Evolutionary conservation across 2,329 filamentous ascomycete genomes (phyloP).

Genomic region (Beauveria asiatica): DNA sequence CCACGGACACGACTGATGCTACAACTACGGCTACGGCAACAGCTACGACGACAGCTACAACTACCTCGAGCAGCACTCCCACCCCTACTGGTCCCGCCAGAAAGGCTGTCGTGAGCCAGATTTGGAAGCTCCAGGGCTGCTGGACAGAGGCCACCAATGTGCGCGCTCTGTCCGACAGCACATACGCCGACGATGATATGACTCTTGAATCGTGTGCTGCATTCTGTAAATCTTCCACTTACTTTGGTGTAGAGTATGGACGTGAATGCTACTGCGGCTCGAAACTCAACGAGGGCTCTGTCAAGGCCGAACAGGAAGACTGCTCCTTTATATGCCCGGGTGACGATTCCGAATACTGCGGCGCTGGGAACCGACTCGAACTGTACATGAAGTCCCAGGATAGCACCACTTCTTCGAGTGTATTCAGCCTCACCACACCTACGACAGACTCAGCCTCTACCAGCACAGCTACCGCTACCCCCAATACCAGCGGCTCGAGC

Average conservation of each 20-base stretch:
- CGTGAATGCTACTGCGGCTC: slow-evolving; percentile 33
- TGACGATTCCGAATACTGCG: slow-evolving; percentile 26
- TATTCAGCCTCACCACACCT: neutral
- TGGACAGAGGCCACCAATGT: slow-evolving; percentile 25
- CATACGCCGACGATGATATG: slow-evolving; percentile 25
- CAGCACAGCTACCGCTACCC: neutral
- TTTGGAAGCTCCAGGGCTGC: slow-evolving; percentile 28
- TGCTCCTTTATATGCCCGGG: slow-evolving; percentile 27
- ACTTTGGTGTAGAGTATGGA: slow-evolving; percentile 28
- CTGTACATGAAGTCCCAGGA: slow-evolving; percentile 20
- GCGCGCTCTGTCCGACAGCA: slow-evolving; percentile 23
- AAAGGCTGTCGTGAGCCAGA: slow-evolving; percentile 17
- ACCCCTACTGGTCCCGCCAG: slow-evolving; percentile 19
- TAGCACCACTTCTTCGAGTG: neutral
- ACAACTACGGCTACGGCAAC: slow-evolving; percentile 15
- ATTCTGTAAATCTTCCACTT: slow-evolving; percentile 22
- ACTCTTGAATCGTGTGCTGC: slow-evolving; percentile 25
- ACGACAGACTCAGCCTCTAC: neutral
- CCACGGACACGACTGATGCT: neutral
- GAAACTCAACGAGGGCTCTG: slow-evolving; percentile 20
- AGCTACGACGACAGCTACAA: slow-evolving; percentile 2
- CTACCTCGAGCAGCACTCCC: slow-evolving; percentile 14
- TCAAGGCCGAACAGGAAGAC: slow-evolving; percentile 23
- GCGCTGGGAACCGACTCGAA: slow-evolving; percentile 24
- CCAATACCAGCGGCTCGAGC: neutral